Evolutionary conservation across 2,329 filamentous ascomycete genomes (phyloP), one percentile per base, ranked within the genome.

Genomic region (Pyrenochaeta sp.): DNA sequence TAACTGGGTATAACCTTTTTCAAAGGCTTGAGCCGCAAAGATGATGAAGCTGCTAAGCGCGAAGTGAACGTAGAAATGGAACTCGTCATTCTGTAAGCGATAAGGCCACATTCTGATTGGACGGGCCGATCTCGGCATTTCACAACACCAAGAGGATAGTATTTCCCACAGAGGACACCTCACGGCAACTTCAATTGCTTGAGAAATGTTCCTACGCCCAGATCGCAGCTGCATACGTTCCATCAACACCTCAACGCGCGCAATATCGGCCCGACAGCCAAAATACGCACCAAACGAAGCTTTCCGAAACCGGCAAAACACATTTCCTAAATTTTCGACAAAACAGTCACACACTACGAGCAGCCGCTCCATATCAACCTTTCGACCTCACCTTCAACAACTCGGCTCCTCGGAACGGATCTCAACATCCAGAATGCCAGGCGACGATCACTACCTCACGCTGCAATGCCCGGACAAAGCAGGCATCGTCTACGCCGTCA

Each of bases 401-500:
- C 46, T 65, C 52, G 66, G 65, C 60, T 68, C 64, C 22, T 44
- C 53, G 28, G 66, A 67, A 61, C 60, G 57, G 53, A 62, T 59
- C 54, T 72, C 68, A 68, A 71, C 60, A 69, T 65, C 71, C 59
- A 56, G 65, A 62, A 73, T 71, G 61, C 56, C 64, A 15, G 67
- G 64, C 59, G 65, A 74, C 52, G 74, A 77, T 55, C 74, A 77
- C 60, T 75, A 69, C 68, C 86, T 95, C 68, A 94, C 91, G 28
- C 84, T 95, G 62, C 92, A 91, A 52, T 94, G 91, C 80, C 91
- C 91, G 52, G 91, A 95, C 81, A 90, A 91, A 81, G 86, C 91
- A 27, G 91, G 91, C 76, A 94, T 95, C 74, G 90, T 95, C 62
- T 90, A 94, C 78, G 90, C 91, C 54, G 91, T 95, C 65, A 94